phyloP scores from a whole-genome alignment of 169 alveolate species.

The Cryptosporidium parvum region DNA sequence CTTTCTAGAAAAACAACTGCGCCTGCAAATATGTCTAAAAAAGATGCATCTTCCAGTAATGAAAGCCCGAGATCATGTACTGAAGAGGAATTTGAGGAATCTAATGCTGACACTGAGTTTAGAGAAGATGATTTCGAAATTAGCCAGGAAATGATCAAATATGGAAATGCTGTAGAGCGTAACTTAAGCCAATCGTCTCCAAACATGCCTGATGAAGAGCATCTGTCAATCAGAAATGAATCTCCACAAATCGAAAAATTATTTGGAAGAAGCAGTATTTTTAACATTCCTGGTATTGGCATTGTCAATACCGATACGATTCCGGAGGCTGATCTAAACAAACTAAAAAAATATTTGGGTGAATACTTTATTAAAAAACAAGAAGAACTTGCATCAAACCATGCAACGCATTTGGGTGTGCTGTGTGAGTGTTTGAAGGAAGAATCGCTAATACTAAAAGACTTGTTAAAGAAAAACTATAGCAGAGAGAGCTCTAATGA shows the following conservation, averaged over 20 bases:
- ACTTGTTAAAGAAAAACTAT: slow-evolving; percentile 29
- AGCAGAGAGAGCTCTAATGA: slow-evolving; percentile 27
- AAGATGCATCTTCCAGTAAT: slow-evolving; percentile 48
- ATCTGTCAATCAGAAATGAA: background rate
- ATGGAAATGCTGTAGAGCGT: background rate
- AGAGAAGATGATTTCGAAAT: slow-evolving; percentile 38
- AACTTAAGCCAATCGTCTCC: background rate
- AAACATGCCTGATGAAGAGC: background rate
- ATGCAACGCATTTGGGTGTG: slow-evolving; percentile 59
- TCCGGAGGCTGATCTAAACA: slow-evolving; percentile 24
- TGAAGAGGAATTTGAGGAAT: slow-evolving; percentile 68
- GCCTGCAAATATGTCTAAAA: slow-evolving; percentile 40
- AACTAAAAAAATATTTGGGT: slow-evolving; percentile 47
- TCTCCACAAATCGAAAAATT: slow-evolving; percentile 58
- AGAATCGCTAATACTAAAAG: slow-evolving; percentile 56
- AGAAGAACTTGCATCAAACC: slow-evolving; percentile 68
- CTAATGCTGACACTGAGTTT: slow-evolving; percentile 41
- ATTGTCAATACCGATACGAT: slow-evolving; percentile 42
- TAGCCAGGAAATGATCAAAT: slow-evolving; percentile 1
- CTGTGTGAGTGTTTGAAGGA: slow-evolving; percentile 68
- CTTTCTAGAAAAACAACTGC: slow-evolving; percentile 39
- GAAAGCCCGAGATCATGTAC: slow-evolving; percentile 54
- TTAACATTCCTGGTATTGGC: slow-evolving; percentile 74
- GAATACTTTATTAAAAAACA: slow-evolving; percentile 51
- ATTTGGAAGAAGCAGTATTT: slow-evolving; percentile 50